These are phyloP conservation scores for Ogataea pini DNA, from an alignment of 805 yeast species.

Conservation along the genomic window DNA sequence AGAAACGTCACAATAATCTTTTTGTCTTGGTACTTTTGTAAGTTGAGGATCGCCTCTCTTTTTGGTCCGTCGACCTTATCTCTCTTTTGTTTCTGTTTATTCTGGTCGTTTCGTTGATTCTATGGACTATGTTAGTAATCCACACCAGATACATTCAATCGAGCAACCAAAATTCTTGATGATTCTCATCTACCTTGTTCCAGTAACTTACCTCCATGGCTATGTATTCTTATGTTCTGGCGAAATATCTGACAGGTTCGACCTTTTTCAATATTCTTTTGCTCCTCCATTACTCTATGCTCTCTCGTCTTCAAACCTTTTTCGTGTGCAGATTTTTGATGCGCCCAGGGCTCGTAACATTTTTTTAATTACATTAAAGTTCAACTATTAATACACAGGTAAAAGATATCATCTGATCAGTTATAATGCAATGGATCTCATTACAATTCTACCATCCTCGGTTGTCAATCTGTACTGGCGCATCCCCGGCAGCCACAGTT, in stretches of 20 bases:
- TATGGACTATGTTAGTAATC: slow-evolving; percentile 8
- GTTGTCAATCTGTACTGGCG: slow-evolving; percentile 67
- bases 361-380: background rate
- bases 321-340: background rate
- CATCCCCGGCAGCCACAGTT: slow-evolving; percentile 89
- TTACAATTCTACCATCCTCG: too few relatives aligned
- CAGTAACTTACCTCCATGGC: slow-evolving; percentile 21
- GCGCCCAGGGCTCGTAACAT: slow-evolving; percentile 4
- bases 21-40: slow-evolving; percentile 74
- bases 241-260: background rate
- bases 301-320: background rate
- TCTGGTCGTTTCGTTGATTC: slow-evolving; percentile 12
- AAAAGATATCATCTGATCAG: too few relatives aligned
- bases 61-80: slow-evolving; percentile 68
- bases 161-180: too few relatives aligned
- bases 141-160: too few relatives aligned
- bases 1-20: slow-evolving; percentile 73
- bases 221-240: background rate
- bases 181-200: too few relatives aligned
- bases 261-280: background rate
- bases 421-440: too few relatives aligned
- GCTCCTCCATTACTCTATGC: background rate
- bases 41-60: slow-evolving; percentile 85
- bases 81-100: slow-evolving; percentile 18
- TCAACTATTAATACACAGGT: background rate